Evolutionary conservation across 331 rosid genomes (phyloP), one percentile per base, ranked within the genome.

Genomic region (Pyrus hybrid): DNA sequence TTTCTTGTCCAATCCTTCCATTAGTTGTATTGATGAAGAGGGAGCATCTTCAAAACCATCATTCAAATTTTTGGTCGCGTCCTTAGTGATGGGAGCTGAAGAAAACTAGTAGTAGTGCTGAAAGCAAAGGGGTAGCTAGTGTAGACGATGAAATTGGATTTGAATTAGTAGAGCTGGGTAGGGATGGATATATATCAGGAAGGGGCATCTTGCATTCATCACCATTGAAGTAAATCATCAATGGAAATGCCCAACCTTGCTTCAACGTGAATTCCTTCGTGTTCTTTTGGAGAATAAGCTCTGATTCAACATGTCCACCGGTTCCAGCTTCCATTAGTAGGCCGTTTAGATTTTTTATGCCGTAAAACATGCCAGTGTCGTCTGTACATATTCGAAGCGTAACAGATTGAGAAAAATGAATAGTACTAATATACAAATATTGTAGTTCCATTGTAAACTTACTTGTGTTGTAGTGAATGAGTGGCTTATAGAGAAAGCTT

Each of bases 181-280:
- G 71, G 20, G 9, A 68, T 33, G 83, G 83, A 23, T 80, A 80
- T 49, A 49, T 41, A 33, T 74, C 76, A 49, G 83, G 76, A 68
- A 68, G 83, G 8, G 80, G 80, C 83, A 68, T 69, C 76, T 51
- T 22, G 22, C 80, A 75, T 45, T 80, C 80, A 26, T 75, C 80
- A 13, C 80, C 83, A 69, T 74, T 80, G 76, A 80, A 80, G 80
- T 80, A 62, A 16, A 80, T 6, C 67, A 16, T 80, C 29, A 20
- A 13, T 16, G 83, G 83, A 75, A 74, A 74, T 49, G 76, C 63
- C 79, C 80, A 74, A n/a, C 83, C 80, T 75, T 80, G 72, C 2
- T 63, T 41, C 53, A 80, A 62, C 14, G 76, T 61, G 49, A 80
- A 74, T 49, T 60, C 18, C 0, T 53, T 63, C 54, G 9, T 69